Base-by-base conservation (phyloP, 768 basidiomycete genomes). In the Tulasnella sp. region DNA sequence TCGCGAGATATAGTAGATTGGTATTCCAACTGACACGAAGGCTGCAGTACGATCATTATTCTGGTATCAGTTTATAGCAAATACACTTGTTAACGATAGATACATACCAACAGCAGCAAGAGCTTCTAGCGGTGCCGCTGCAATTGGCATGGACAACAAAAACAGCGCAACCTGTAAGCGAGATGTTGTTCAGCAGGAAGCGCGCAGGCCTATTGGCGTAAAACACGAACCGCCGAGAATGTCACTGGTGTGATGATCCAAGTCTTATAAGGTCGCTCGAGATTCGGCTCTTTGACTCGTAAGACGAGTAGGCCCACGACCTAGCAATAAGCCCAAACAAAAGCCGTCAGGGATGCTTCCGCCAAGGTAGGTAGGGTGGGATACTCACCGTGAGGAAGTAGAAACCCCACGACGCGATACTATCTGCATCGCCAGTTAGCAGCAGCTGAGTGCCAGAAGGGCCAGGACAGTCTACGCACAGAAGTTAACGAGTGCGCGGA, bases 221-320 rank as follows among this genome's bases (percentile, higher is more conserved):
- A 3, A 63, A 51, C 3, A 75, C 84, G 61, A 68, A 92, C 90
- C 30, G 78, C 84, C 66, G 92, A 95, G 71, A 98, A 98, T 3
- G 76, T 82, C 29, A 97, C 74, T 1, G 95, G 95, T 0, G 95
- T 97, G 38, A 81, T 78, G 32, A 96, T 86, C 84, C 85, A 96
- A 4, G 91, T 88, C 67, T 82, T 88, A 69, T 98, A 98, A 1
- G 95, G 95, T 60, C 93, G 51, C n/a, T 92, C 84, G 10, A 99
- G 76, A 65, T 82, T 78, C 0, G 95, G 95, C 70, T 99, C 95
- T 68, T 90, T 92, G 9, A 95, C 73, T 29, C 95, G 81, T 34
- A 98, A 73, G 55, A 96, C 84, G 0, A 98, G 78, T 15, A 97
- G 74, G 1, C 93, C 93, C 27, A 96, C 75, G 4, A 94, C 91